Evolutionary conservation across 805 yeast genomes (phyloP).

Genomic region (Osmozyma mogii): DNA sequence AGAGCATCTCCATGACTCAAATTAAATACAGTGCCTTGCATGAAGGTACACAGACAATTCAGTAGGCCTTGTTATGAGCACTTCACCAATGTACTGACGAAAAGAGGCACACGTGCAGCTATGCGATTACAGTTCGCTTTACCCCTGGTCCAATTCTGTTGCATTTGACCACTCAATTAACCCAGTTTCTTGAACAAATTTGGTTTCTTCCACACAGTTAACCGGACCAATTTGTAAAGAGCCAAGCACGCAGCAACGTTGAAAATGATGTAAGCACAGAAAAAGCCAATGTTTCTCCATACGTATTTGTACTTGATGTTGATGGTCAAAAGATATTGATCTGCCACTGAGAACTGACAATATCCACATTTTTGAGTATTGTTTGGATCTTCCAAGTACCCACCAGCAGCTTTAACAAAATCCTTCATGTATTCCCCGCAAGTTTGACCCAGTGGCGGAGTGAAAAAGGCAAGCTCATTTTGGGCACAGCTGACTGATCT

Average conservation of each 20-base stretch:
- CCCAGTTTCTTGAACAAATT: no score
- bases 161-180: no score
- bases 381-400: conserved; percentile 7
- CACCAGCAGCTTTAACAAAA: conserved; percentile 5
- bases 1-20: no score
- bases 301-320: conserved; percentile 8
- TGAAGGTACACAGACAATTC: no score
- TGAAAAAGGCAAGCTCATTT: conserved; percentile 40
- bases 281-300: conserved; percentile 11
- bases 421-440: conserved; percentile 8
- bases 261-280: conserved; percentile 8
- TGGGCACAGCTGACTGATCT: conserved; percentile 39
- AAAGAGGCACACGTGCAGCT: no score
- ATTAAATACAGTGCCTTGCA: no score
- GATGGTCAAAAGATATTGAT: conserved; percentile 5
- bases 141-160: no score
- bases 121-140: no score
- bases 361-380: conserved; percentile 9
- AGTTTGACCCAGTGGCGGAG: conserved; percentile 35
- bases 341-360: conserved; percentile 7
- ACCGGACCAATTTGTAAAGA: conserved; percentile 7
- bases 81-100: no score
- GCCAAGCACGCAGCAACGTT: conserved; percentile 8
- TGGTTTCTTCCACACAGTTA: no score
- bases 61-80: no score